phyloP scores from a whole-genome alignment of 441 rosid genomes.

The Geranium incanum region DNA sequence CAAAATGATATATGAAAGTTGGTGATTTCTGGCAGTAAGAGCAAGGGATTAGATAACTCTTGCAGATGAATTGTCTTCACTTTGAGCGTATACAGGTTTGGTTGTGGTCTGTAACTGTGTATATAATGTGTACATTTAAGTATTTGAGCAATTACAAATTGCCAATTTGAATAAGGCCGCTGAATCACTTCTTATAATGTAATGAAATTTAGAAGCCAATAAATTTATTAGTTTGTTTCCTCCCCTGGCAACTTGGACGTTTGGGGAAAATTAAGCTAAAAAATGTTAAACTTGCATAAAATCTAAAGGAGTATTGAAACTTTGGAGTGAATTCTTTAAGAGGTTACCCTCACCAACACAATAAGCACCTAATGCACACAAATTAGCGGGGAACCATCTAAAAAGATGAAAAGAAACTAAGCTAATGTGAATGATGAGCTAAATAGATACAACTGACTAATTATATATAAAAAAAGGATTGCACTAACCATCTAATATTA shows the following conservation, averaged over 20 bases:
- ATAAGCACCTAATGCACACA: background rate
- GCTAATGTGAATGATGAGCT: background rate
- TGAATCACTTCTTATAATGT: background rate
- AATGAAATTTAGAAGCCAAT: background rate
- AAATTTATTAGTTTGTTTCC: conserved; percentile 2
- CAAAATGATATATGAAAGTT: conserved; percentile 26
- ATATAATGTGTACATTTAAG: conserved; percentile 15
- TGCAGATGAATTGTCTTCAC: background rate
- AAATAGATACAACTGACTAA: background rate
- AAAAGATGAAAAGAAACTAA: background rate
- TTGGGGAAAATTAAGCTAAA: background rate
- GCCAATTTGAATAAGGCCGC: conserved; percentile 8
- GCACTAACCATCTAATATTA: background rate
- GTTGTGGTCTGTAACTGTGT: conserved; percentile 9
- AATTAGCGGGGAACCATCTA: background rate
- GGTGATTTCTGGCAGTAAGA: background rate
- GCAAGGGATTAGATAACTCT: background rate
- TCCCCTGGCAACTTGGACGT: background rate
- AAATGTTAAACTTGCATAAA: background rate
- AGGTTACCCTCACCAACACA: background rate
- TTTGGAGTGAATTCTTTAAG: background rate
- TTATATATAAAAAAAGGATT: background rate
- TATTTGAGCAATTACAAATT: conserved; percentile 10
- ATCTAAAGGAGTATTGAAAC: background rate
- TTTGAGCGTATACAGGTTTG: conserved; percentile 11